These are phyloP conservation scores for Penicillium ucsense DNA, from an alignment of 495 filamentous ascomycete genomes.

Conservation along the genomic window DNA sequence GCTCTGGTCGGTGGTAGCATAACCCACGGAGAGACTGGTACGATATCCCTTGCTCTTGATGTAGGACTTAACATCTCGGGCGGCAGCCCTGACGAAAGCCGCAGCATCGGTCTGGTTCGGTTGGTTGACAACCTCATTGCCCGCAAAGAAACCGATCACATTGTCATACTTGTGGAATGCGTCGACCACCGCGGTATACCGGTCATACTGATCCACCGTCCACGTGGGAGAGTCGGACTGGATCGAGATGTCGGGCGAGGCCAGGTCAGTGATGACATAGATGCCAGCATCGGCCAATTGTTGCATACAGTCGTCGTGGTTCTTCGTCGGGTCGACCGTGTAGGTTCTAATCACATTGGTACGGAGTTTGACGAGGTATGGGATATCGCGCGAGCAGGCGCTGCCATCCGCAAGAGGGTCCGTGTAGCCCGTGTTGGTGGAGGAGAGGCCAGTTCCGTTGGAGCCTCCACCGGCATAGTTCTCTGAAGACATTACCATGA, in stretches of 20 bases:
- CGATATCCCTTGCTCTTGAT: constrained; percentile 73
- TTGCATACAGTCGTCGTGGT: constrained; percentile 80
- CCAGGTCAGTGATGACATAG: constrained; percentile 88
- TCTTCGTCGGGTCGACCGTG: constrained; percentile 68
- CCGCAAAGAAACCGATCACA: constrained; percentile 91
- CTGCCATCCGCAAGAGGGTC: constrained; percentile 65
- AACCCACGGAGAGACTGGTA: constrained; percentile 66
- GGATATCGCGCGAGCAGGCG: constrained; percentile 74
- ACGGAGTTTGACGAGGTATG: constrained; percentile 59
- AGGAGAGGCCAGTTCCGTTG: constrained; percentile 40
- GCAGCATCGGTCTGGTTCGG: constrained; percentile 75
- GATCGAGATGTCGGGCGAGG: constrained; percentile 75
- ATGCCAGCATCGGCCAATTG: constrained; percentile 79
- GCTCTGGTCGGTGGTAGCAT: constrained; percentile 87
- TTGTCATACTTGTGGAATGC: constrained; percentile 74
- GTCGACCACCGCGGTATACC: constrained; percentile 85
- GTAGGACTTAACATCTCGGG: constrained; percentile 90
- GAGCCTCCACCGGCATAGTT: constrained; percentile 44
- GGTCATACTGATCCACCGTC: constrained; percentile 65
- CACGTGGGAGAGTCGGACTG: constrained; percentile 66
- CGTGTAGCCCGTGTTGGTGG: constrained; percentile 35
- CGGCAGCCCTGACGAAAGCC: constrained; percentile 93
- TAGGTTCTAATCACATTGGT: constrained; percentile 95
- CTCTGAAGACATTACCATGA: constrained; percentile 18
- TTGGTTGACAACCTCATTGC: constrained; percentile 90